These are phyloP conservation scores for Prunus salicina DNA, from an alignment of 306 rosid species.

Conservation along the genomic window DNA sequence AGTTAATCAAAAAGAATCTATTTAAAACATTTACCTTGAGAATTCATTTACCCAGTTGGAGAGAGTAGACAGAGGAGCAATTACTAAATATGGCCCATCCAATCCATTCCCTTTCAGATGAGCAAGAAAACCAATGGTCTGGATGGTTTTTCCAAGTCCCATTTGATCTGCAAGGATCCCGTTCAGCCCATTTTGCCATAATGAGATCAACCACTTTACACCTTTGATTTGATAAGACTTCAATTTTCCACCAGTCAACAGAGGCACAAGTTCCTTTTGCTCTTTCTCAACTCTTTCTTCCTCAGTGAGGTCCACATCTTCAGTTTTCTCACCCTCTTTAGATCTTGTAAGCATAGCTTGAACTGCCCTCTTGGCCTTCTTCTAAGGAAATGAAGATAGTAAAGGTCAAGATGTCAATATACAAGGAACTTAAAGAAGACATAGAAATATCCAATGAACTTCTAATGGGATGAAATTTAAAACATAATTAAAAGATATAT, in stretches of 20 bases:
- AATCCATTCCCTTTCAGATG: constrained; percentile 84
- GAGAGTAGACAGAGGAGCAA: constrained; percentile 95
- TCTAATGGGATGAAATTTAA: background rate
- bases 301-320: constrained; percentile 55
- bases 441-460: background rate
- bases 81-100: constrained; percentile 85
- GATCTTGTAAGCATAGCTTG: constrained; percentile 93
- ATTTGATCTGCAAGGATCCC: constrained; percentile 99
- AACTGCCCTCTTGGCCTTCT: constrained; percentile 88
- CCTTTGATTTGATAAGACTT: constrained; percentile 91
- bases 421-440: too few relatives aligned
- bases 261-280: constrained; percentile 82
- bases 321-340: constrained; percentile 55
- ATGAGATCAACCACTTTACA: constrained; percentile 93
- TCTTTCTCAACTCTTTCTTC: constrained; percentile 71
- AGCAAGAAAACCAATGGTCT: constrained; percentile 84
- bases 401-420: background rate
- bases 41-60: constrained; percentile 89
- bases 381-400: constrained; percentile 30
- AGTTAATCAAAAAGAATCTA: background rate
- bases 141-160: constrained; percentile 99
- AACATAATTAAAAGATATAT: background rate
- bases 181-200: constrained; percentile 98
- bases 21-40: constrained; percentile 52
- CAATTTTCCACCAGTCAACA: constrained; percentile 83